These are phyloP conservation scores for Cutaneotrichosporon sp. DNA, from an alignment of 1,284 basidiomycete genomes.

Conservation along the genomic window DNA sequence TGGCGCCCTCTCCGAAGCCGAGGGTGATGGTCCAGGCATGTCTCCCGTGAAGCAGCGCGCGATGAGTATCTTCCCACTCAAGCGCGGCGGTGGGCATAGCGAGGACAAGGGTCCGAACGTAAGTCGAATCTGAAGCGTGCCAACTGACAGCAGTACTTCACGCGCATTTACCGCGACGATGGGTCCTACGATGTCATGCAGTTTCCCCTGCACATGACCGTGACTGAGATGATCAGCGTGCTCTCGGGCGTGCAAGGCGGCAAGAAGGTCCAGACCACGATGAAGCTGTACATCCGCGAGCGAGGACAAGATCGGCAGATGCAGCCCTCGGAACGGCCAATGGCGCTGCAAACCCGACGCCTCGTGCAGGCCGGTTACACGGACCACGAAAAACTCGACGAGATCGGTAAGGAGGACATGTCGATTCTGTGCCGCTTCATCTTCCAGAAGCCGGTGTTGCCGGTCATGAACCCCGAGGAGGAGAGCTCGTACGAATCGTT, in stretches of 20 bases:
- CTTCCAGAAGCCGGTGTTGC: slow-evolving; percentile 57
- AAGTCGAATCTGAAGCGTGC: slow-evolving; percentile 14
- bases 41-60: slow-evolving; percentile 4
- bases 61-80: slow-evolving; percentile 12
- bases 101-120: slow-evolving; percentile 17
- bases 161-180: slow-evolving; percentile 77
- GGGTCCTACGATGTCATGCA: slow-evolving; percentile 70
- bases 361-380: slow-evolving; percentile 91
- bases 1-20: background rate
- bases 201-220: slow-evolving; percentile 66
- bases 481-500: slow-evolving; percentile 72
- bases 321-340: slow-evolving; percentile 76
- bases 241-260: slow-evolving; percentile 54
- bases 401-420: slow-evolving; percentile 77
- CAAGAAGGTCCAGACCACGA: slow-evolving; percentile 61
- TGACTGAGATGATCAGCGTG: slow-evolving; percentile 65
- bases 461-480: slow-evolving; percentile 64
- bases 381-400: slow-evolving; percentile 73
- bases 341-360: slow-evolving; percentile 77
- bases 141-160: slow-evolving; percentile 43
- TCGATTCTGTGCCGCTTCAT: slow-evolving; percentile 87
- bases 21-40: background rate
- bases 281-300: slow-evolving; percentile 79
- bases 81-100: background rate
- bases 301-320: slow-evolving; percentile 80